Percentiles rank a stretch among this genome's conserved stretches.
phyloP scores from a whole-genome alignment of 2,329 filamentous ascomycete species.

The Trichothecium roseum region DNA sequence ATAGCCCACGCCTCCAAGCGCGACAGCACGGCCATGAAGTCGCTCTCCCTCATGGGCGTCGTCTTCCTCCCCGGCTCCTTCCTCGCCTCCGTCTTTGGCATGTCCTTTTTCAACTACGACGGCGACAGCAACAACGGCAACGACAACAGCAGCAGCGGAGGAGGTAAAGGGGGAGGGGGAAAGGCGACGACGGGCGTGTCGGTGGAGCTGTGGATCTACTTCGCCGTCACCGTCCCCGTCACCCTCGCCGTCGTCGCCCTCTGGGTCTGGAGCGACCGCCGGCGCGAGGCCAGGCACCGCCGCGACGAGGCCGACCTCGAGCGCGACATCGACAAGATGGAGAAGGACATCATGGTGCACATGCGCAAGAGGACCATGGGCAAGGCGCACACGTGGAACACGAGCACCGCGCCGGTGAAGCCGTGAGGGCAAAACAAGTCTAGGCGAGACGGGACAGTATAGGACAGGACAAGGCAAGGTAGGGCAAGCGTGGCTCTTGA shows the following conservation, averaged over 20 bases:
- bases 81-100: conserved; percentile 53
- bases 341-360: conserved; percentile 44
- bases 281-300: conserved; percentile 36
- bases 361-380: conserved; percentile 47
- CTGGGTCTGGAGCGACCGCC: conserved; percentile 45
- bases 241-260: conserved; percentile 41
- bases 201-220: conserved; percentile 50
- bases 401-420: conserved; percentile 20
- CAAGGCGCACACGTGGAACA: conserved; percentile 44
- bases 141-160: too few species aligned
- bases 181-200: conserved; percentile 27
- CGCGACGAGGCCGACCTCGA: conserved; percentile 41
- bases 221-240: conserved; percentile 47
- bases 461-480: too few species aligned
- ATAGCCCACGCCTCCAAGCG: conserved; percentile 50
- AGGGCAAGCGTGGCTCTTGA: too few species aligned
- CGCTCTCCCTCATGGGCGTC: conserved; percentile 51
- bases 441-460: too few species aligned
- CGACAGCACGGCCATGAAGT: conserved; percentile 56
- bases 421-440: conserved; percentile 1
- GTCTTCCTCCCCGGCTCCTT: conserved; percentile 54
- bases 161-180: too few species aligned
- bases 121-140: conserved; percentile 23
- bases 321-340: conserved; percentile 44
- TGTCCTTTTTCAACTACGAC: conserved; percentile 57